Evolutionary conservation across 78 protist species (phyloP).

Genomic region (Isochrysis galbana): DNA sequence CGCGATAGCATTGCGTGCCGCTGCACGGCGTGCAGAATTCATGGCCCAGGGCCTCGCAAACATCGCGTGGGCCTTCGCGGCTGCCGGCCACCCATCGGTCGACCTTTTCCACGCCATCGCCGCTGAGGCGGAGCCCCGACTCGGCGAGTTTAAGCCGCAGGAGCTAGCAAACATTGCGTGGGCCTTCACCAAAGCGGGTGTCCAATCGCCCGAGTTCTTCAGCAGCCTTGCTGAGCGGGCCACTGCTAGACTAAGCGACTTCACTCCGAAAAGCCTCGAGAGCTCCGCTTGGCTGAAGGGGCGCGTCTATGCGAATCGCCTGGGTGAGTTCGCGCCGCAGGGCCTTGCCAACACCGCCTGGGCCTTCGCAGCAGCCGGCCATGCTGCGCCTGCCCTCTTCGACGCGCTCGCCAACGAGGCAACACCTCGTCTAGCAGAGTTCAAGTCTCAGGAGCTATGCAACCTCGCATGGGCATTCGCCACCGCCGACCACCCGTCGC

Average conservation of each 20-base stretch:
- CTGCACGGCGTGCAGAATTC: background rate
- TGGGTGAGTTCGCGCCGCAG: background rate
- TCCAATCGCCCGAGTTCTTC: background rate
- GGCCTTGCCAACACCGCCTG: background rate
- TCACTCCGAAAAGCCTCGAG: background rate
- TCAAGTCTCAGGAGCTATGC: background rate
- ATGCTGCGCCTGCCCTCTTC: background rate
- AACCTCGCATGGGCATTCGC: background rate
- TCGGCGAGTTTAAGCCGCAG: background rate
- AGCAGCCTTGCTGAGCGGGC: background rate
- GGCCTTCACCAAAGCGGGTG: background rate
- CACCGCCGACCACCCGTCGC: background rate
- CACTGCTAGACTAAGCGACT: background rate
- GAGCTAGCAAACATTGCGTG: background rate
- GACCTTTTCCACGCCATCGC: background rate
- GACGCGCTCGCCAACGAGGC: background rate
- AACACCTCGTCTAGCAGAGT: background rate
- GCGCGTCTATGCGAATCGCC: background rate
- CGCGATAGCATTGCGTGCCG: too few species aligned
- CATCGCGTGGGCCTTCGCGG: slow-evolving; percentile 7
- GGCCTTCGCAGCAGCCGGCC: background rate
- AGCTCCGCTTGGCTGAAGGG: background rate
- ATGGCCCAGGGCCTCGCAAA: background rate
- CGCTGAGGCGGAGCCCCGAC: background rate
- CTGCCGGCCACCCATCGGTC: background rate